Percentiles rank a stretch among this genome's conserved stretches.
These are phyloP conservation scores for Chondrus crispus DNA, from an alignment of 23 red algal genomes.

Conservation along the genomic window DNA sequence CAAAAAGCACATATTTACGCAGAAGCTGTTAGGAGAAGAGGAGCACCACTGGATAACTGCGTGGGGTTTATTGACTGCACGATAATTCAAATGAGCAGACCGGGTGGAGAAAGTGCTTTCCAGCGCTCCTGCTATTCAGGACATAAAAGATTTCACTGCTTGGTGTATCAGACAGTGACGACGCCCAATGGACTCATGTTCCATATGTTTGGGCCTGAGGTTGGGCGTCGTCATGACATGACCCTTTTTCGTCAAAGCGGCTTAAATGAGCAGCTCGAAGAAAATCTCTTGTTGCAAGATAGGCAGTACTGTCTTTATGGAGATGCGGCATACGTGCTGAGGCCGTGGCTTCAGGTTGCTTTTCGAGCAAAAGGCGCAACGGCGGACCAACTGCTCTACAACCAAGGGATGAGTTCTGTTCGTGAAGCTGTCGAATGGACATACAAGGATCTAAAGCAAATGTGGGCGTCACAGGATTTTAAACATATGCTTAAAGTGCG, in stretches of 20 bases:
- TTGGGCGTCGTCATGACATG: background rate
- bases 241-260: background rate
- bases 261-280: background rate
- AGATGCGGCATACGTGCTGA: background rate
- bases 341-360: background rate
- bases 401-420: no score
- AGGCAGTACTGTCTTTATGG: background rate
- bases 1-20: background rate
- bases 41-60: constrained; percentile 10
- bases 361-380: background rate
- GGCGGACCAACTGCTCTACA: background rate
- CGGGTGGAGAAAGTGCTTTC: background rate
- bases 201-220: background rate
- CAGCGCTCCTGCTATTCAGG: background rate
- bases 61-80: constrained; percentile 58
- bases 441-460: no score
- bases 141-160: background rate
- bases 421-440: no score
- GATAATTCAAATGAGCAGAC: constrained; percentile 10
- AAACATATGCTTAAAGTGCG: no score
- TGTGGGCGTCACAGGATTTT: no score
- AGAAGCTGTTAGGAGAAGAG: background rate
- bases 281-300: background rate
- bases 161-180: background rate
- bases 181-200: background rate